These are phyloP conservation scores for Lactarius deliciosus DNA, from an alignment of 768 basidiomycete genomes.

Conservation along the genomic window DNA sequence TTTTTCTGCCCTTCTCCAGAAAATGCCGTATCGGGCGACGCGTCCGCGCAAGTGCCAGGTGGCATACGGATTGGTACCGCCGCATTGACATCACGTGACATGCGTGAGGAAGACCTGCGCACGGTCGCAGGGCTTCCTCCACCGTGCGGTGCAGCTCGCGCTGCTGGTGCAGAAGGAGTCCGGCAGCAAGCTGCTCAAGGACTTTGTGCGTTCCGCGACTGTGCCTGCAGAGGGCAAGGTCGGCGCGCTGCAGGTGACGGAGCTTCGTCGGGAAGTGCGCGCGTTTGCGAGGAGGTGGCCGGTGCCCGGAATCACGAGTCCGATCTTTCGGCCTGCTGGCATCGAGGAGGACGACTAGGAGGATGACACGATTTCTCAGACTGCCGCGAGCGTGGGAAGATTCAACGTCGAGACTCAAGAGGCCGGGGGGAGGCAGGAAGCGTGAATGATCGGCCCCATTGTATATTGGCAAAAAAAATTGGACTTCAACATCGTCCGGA, in stretches of 20 bases:
- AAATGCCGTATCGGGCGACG: constrained; percentile 96
- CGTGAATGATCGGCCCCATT: constrained; percentile 4
- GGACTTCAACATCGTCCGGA: constrained; percentile 32
- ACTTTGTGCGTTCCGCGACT: constrained; percentile 85
- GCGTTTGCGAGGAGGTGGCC: constrained; percentile 87
- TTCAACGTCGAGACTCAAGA: constrained; percentile 26
- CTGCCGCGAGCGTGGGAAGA: constrained; percentile 15
- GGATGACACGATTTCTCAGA: background rate
- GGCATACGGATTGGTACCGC: constrained; percentile 96
- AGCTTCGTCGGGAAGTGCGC: constrained; percentile 77
- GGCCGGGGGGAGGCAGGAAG: background rate
- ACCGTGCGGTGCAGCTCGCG: constrained; percentile 91
- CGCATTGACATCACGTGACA: constrained; percentile 91
- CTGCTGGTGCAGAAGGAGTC: constrained; percentile 91
- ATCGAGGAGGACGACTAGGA: constrained; percentile 51
- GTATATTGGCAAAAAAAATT: constrained; percentile 11
- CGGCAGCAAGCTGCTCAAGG: constrained; percentile 91
- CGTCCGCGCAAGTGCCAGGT: constrained; percentile 92
- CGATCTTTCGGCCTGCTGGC: constrained; percentile 56
- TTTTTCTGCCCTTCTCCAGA: constrained; percentile 44
- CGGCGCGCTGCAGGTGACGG: constrained; percentile 66
- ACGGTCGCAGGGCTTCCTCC: constrained; percentile 86
- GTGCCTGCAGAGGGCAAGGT: constrained; percentile 64
- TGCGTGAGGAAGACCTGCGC: constrained; percentile 86
- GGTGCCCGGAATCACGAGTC: constrained; percentile 73